Base-by-base conservation (phyloP, 805 yeast species). In the Blastobotrys terrestris region DNA sequence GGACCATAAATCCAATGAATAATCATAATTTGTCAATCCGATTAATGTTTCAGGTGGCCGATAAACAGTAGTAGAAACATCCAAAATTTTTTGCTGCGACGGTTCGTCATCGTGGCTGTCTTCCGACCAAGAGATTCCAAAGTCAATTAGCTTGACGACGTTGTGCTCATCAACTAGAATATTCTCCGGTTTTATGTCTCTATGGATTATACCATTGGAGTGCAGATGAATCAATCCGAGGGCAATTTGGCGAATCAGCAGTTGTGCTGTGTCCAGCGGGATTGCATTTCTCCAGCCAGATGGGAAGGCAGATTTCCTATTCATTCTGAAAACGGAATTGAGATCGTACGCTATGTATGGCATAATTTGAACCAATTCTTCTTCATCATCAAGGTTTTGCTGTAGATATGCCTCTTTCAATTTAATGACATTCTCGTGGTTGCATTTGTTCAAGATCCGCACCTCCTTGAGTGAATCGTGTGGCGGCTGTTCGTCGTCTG, bases 11-110 rank as follows among this genome's bases (percentile, higher is more conserved):
- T 87, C 95, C 6, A 87, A 71, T 41, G 74, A 79, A 39, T 62
- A 64, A 1, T 76, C 68, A 61, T 87, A 87, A 54, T 73, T 71
- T 1, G 71, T 56, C n/a, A 77, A 67, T 0, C 87, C 86, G 49
- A 85, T 76, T 43, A 87, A 70, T 46, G 85, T 67, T 61, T 87
- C 95, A 0, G 95, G 92, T 0, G 94, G 83, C 55, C 85, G 81
- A 67, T 79, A 88, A 35, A 74, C 73, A 1, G 84, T 82, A 0
- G 91, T 83, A 18, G 84, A 76, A 2, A 88, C 82, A 53, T 78
- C 81, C 11, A 74, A 65, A 35, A 74, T 64, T 52, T 72, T 72
- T 3, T 57, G 51, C 19, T 63, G 60, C 1, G 54, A 48, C 5
- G 57, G 56, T 35, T 65, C 75, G 3, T 40, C 58, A 57, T 80